phyloP scores from a whole-genome alignment of 495 filamentous ascomycete species.

The Collariella sp. region DNA sequence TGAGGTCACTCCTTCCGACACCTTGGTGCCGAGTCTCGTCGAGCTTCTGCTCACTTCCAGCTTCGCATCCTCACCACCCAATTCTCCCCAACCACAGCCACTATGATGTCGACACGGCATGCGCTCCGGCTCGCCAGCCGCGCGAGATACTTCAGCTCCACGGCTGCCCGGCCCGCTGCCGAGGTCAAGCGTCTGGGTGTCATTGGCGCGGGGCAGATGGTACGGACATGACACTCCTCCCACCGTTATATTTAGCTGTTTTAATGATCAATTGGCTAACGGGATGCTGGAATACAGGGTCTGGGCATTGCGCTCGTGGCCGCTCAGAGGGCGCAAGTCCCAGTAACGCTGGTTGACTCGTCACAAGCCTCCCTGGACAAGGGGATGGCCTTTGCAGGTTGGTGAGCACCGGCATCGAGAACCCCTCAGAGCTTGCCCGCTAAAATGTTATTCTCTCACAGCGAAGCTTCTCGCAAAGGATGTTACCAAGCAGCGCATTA shows the following conservation, averaged over 20 bases:
- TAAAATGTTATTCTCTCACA: constrained; percentile 22
- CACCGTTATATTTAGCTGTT: neutral
- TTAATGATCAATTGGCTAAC: neutral
- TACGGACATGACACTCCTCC: constrained; percentile 26
- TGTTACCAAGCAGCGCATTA: constrained; percentile 72
- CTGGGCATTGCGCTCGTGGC: constrained; percentile 95
- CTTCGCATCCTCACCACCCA: constrained; percentile 5
- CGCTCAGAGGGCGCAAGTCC: constrained; percentile 71
- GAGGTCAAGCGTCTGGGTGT: constrained; percentile 88
- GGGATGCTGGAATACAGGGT: constrained; percentile 48
- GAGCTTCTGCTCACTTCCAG: neutral
- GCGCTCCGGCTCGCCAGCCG: constrained; percentile 30
- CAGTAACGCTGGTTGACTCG: constrained; percentile 79
- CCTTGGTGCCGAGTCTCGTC: neutral
- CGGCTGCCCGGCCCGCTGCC: constrained; percentile 44
- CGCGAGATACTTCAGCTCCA: constrained; percentile 47
- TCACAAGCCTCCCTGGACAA: constrained; percentile 85
- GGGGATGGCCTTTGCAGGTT: constrained; percentile 83
- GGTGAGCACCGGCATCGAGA: constrained; percentile 8
- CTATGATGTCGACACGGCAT: constrained; percentile 24
- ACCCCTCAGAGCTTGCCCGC: neutral
- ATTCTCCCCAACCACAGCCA: constrained; percentile 24
- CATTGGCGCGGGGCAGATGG: constrained; percentile 94
- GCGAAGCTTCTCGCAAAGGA: constrained; percentile 92
- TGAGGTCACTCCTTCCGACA: neutral